Percentiles rank a stretch among this genome's conserved stretches.
Evolutionary conservation across 306 rosid genomes (phyloP).

Genomic region (Vigna reflexopilosa): DNA sequence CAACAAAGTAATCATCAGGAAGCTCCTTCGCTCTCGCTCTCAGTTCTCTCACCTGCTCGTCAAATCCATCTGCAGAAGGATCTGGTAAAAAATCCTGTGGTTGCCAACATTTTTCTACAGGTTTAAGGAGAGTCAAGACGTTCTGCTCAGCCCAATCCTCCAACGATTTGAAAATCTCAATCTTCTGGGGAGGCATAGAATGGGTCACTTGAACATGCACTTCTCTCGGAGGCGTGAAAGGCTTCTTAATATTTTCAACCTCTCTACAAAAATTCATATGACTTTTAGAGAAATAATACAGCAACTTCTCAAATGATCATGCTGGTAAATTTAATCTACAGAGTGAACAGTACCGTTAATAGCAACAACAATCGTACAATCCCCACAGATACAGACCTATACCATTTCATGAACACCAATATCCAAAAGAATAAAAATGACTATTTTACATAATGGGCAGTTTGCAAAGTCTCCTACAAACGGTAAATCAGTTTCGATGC

Average conservation of each 20-base stretch:
- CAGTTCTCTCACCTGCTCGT: constrained; percentile 83
- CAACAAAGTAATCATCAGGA: constrained; percentile 91
- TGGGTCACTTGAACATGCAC: constrained; percentile 88
- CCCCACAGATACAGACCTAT: neutral
- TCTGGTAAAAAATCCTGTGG: constrained; percentile 92
- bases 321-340: neutral
- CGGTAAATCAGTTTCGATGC: neutral
- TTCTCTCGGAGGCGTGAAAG: constrained; percentile 80
- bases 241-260: constrained; percentile 75
- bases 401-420: neutral
- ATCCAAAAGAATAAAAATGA: neutral
- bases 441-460: neutral
- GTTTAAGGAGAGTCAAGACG: constrained; percentile 77
- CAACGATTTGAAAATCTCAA: constrained; percentile 82
- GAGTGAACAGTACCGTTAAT: neutral
- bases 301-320: neutral
- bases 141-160: constrained; percentile 89
- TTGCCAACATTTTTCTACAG: constrained; percentile 94
- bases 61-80: constrained; percentile 76
- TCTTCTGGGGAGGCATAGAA: constrained; percentile 89
- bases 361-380: constrained; percentile 13
- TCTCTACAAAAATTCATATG: constrained; percentile 56
- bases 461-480: neutral
- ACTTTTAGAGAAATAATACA: constrained; percentile 30
- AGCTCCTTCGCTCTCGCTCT: constrained; percentile 80